Evolutionary conservation across 768 basidiomycete genomes (phyloP), one percentile per base, ranked within the genome.

Genomic region (Kwoniella sp.): DNA sequence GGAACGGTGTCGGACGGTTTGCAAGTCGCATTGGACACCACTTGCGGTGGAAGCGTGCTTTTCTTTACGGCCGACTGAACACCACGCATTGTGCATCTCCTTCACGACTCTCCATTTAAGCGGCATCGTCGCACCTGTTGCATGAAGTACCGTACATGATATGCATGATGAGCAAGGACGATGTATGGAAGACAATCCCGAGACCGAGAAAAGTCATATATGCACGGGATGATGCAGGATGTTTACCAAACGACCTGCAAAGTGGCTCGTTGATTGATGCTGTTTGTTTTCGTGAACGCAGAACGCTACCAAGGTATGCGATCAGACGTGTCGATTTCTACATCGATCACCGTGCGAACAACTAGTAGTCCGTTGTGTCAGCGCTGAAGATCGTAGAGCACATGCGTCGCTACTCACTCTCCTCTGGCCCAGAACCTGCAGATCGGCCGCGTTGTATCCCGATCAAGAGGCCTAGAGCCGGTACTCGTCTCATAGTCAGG

Each of bases 381-480:
- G 5, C 15, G 9, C 1, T 20, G 20, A 5, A 29, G 11, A 33
- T 40, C 31, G 15, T 27, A 11, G n/a, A 25, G 23, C 22, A 49
- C 9, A 39, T 23, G 40, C 4, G 34, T 23, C 22, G 22, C 15
- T 42, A 55, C 54, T 56, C 41, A 56, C 54, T 56, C 40, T 37
- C 52, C 52, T 45, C 47, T 42, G 2, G 47, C 17, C 54, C 54
- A 56, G 41, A 49, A 56, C 23, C 46, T 49, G 23, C 54, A 56
- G 12, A 49, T 19, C 1, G 53, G 34, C 20, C 34, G 26, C 17
- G 22, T 26, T 11, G 26, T 43, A 39, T 50, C 42, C 15, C 42
- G 28, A 40, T 51, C 50, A 4, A 27, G 25, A 10, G 50, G 50
- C 37, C 50, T 42, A 19, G 10, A 19, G n/a, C 22, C 19, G 14